Evolutionary conservation across 2,329 filamentous ascomycete genomes (phyloP).

Genomic region (Magnaporthiopsis incrustans): DNA sequence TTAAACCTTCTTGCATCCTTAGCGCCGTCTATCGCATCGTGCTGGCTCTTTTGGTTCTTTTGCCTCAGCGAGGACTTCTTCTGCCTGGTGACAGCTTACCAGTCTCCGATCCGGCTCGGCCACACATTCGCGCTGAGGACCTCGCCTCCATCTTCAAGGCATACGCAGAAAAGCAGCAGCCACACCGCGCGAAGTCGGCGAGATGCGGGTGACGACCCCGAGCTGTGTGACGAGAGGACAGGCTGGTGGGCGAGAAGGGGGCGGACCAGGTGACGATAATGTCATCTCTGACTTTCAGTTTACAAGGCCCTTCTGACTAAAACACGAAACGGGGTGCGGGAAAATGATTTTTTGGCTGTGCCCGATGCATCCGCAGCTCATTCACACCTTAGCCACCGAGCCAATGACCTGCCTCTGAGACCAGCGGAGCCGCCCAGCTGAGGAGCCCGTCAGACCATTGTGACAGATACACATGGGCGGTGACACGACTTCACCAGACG

Average conservation of each 20-base stretch:
- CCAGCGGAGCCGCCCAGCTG: too few species aligned
- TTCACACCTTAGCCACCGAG: too few species aligned
- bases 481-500: too few species aligned
- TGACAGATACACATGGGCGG: too few species aligned
- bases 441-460: too few species aligned
- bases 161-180: slow-evolving; percentile 5
- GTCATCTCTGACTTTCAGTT: not conserved
- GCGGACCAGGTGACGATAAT: not conserved
- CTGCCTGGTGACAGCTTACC: not conserved
- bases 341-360: too few species aligned
- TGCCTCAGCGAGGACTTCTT: slow-evolving; percentile 1
- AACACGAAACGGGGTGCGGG: too few species aligned
- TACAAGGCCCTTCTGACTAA: not conserved
- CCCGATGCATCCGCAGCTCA: too few species aligned
- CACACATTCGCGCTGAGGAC: not conserved
- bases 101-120: not conserved
- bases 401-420: too few species aligned
- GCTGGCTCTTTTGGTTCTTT: too few species aligned
- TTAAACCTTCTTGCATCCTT: too few species aligned
- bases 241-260: not conserved
- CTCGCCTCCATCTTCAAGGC: not conserved
- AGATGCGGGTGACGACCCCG: slow-evolving; percentile 1
- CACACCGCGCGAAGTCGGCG: not conserved
- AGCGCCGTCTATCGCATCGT: too few species aligned
- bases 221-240: not conserved